Evolutionary conservation across 148 eudicot species (phyloP), one percentile per base, ranked within the genome.

Genomic region (Nyssa sinensis): DNA sequence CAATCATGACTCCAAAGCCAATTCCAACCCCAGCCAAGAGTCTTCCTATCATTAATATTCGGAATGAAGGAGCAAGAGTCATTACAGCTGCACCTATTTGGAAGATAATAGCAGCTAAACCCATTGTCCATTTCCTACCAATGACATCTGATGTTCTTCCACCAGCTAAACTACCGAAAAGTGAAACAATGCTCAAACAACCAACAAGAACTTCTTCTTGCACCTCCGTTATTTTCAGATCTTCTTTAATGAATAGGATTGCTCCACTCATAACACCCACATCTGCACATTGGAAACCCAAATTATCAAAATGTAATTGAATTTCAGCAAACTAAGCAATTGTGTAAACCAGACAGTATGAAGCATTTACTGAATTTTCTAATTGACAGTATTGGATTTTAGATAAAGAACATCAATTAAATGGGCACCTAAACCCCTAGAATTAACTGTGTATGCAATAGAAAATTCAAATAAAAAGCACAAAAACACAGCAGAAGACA

Each of bases 211-310:
- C 77, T 80, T 91, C 96, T 76, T 77, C 79, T 80, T 91, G 96
- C 13, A 88, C 86, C 55, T 89, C 91, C 66, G 88, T 81, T 79
- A 91, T 91, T 19, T 87, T 89, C 14, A 91, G 78, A 58, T 91
- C 93, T 74, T 91, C 85, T 49, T 91, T 85, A 47, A 91, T 91
- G 79, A 85, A 91, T 9, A 89, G 66, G 57, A 91, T 84, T 27
- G 96, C 96, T 77, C 96, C 96, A 51, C 96, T 91, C 96, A 91
- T 91, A 17, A 91, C 96, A 32, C 96, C 96, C 47, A 91, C 91
- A 83, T 89, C 96, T 91, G 85, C 72, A 79, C 9, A 74, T 78
- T 14, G 61, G 69, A 61, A 64, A 71, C 33, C 31, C 35, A 34
- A 33, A 69, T 2, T 51, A 44, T 69, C 14, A 63, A 55, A 59